These are phyloP conservation scores for Mycena rosella DNA, from an alignment of 768 basidiomycete species.

Conservation along the genomic window DNA sequence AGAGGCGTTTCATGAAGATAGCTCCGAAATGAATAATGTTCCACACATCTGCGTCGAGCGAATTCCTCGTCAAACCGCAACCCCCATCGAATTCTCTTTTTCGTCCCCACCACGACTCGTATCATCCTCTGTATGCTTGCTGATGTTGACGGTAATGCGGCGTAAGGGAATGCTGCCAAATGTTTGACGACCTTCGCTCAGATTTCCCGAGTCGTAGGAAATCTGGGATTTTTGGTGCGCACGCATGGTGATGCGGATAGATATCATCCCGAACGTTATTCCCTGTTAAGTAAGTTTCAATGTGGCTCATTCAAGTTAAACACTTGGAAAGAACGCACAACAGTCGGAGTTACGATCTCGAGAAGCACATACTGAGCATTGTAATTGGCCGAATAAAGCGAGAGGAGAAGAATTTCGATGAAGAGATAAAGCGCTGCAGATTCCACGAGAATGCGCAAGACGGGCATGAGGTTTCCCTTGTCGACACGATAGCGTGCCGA, in stretches of 20 bases:
- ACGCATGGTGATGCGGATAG: slow-evolving; percentile 27
- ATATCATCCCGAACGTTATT: slow-evolving; percentile 32
- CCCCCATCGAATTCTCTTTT: too few species aligned
- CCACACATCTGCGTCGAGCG: too few species aligned
- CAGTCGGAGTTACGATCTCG: slow-evolving; percentile 33
- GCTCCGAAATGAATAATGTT: too few species aligned
- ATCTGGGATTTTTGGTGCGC: background rate
- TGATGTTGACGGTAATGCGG: background rate
- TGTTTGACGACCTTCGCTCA: slow-evolving; percentile 5
- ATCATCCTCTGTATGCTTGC: too few species aligned
- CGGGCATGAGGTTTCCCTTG: slow-evolving; percentile 24
- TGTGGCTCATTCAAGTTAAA: background rate
- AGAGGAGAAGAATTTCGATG: slow-evolving; percentile 35
- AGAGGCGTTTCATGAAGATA: too few species aligned
- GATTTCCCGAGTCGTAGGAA: background rate
- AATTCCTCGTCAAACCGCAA: too few species aligned
- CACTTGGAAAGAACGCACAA: slow-evolving; percentile 15
- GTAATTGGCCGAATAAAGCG: slow-evolving; percentile 30
- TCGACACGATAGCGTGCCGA: slow-evolving; percentile 26
- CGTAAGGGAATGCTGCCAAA: slow-evolving; percentile 26
- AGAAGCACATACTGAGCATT: slow-evolving; percentile 40
- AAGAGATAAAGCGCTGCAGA: slow-evolving; percentile 39
- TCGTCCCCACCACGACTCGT: too few species aligned
- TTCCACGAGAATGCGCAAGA: slow-evolving; percentile 37
- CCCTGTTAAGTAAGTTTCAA: slow-evolving; percentile 29